Evolutionary conservation across 176 grass and related monocot genomes (phyloP), one percentile per base, ranked within the genome.

Genomic region (Puya raimondii): DNA sequence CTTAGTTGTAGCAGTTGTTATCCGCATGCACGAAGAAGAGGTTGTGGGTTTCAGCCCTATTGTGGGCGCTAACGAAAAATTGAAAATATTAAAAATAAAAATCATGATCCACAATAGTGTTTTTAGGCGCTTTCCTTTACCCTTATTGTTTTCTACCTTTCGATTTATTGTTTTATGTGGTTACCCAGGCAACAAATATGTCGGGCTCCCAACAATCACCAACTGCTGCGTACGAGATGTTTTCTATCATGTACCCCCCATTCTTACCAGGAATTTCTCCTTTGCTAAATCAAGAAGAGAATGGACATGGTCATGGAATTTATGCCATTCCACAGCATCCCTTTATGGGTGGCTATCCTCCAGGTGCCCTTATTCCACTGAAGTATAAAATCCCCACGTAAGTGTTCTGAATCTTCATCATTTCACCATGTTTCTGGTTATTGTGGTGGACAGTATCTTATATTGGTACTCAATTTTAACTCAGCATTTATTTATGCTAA

Each of bases 341-440:
- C n/a, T 85, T 80, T 63, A 87, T 68, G 81, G 79, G 81, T 49
- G 49, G 54, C 52, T 82, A 80, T 78, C 57, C 84, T 66, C 67
- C 76, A 57, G 82, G 54, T 16, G 78, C 79, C 51, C 87, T 97
- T 49, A 71, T 92, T 48, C 89, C 93, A 0, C 84, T 97, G 67
- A 77, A 82, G n/a, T 97, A 92, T 81, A 72, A 81, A 50, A 83
- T 97, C 14, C 93, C 89, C 66, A 83, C 72, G 93, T 97, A 89
- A 87, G 84, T 47, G 54, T 63, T 65, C 12, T 22, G 56, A 10
- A 61, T 61, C 21, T 61, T 61, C 13, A 61, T 61, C 21, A 20
- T 61, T 61, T 61, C 56, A 61, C 10, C 21, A n/a, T 22, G 5
- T 21, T 18, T 61, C 56, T 5, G 5, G 16, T 59, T 10, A 18